Conservation (phyloP, 805 yeast species). For the Wickerhamiella cacticola region DNA sequence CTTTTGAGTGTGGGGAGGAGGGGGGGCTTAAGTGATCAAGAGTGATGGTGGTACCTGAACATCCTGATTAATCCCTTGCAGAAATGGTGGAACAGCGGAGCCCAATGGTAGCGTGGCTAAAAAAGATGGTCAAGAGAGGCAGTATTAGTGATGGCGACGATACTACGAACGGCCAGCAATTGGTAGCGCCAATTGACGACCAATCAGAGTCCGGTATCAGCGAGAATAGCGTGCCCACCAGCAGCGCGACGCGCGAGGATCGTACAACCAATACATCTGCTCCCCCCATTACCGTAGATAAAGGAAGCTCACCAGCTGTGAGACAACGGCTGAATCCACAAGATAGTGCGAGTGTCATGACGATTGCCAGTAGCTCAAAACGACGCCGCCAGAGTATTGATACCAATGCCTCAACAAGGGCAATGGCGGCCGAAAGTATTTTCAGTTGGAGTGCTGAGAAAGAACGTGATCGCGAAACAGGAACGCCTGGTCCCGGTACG, state of each 20-base stretch:
- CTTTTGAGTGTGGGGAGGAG: neutral
- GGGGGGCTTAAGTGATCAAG: no score
- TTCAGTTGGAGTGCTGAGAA: constrained; percentile 13
- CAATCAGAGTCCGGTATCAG: neutral
- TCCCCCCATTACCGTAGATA: neutral
- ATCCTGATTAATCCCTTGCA: constrained; percentile 1
- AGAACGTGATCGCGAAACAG: neutral
- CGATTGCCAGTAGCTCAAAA: constrained; percentile 31
- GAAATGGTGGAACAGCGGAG: constrained; percentile 12
- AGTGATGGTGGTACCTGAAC: no score
- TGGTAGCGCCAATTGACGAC: neutral
- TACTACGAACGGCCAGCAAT: neutral
- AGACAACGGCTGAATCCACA: constrained; percentile 6
- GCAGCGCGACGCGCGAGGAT: neutral
- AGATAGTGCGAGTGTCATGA: constrained; percentile 28
- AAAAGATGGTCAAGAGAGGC: constrained; percentile 11
- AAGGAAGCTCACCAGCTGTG: neutral
- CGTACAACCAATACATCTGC: neutral
- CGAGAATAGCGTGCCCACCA: neutral
- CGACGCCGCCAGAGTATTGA: constrained; percentile 29
- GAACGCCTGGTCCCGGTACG: neutral
- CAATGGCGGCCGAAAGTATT: constrained; percentile 27
- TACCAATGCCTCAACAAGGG: constrained; percentile 30
- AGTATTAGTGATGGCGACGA: neutral
- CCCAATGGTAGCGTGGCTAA: constrained; percentile 13